Percentiles rank a stretch among this genome's conserved stretches.
Conservation (phyloP, 164 flowering plant species). For the Euptelea pleiosperma region DNA sequence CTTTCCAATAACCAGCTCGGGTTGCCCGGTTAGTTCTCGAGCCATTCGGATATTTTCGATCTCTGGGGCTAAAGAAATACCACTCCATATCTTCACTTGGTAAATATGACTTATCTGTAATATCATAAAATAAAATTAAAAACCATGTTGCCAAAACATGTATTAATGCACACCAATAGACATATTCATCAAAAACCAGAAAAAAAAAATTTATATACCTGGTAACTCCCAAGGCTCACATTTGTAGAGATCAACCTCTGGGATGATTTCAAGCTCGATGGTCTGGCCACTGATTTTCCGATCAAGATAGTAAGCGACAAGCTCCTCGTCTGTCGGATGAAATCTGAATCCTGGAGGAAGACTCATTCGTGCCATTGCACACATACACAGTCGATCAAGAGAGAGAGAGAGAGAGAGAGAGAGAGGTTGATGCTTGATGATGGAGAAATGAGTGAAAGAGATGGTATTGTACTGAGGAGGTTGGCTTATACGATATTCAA, state of each 20-base stretch:
- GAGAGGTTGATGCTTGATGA: not conserved
- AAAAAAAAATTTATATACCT: too few relatives aligned
- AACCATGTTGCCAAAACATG: too few relatives aligned
- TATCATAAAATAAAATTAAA: not conserved
- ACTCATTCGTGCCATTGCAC: constrained; percentile 52
- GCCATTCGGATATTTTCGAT: constrained; percentile 68
- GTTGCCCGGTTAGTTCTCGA: constrained; percentile 72
- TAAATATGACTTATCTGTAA: constrained; percentile 52
- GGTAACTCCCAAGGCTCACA: constrained; percentile 81
- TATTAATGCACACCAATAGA: too few relatives aligned
- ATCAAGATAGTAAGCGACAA: constrained; percentile 61
- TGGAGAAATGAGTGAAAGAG: constrained; percentile 2
- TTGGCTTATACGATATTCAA: constrained; percentile 22
- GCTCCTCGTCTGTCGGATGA: constrained; percentile 77
- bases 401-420: constrained; percentile 4
- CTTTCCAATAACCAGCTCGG: constrained; percentile 67
- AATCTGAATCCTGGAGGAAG: constrained; percentile 77
- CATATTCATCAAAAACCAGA: too few relatives aligned
- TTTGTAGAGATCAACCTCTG: constrained; percentile 69
- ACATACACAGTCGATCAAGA: not conserved
- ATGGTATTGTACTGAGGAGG: not conserved
- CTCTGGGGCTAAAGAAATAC: constrained; percentile 66
- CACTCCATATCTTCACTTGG: constrained; percentile 72
- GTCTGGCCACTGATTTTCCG: constrained; percentile 46
- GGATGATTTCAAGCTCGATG: constrained; percentile 67